Conservation (phyloP, 177 flowering plant species). For the Vitis hybrid region DNA sequence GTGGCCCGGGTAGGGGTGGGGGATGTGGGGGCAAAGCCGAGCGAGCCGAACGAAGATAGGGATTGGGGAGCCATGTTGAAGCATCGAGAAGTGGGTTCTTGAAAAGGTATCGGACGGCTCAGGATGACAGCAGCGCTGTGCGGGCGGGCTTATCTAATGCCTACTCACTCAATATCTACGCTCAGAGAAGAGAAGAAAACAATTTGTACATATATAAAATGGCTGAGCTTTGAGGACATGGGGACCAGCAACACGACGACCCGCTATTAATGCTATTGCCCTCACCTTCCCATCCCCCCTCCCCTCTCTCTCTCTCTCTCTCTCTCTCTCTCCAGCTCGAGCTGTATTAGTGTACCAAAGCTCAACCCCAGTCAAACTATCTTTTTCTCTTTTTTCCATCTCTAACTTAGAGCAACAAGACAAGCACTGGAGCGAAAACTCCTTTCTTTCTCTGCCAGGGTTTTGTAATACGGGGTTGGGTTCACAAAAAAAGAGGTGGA, state of each 20-base stretch:
- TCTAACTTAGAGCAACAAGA: slow-evolving; percentile 4
- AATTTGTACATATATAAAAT: neutral
- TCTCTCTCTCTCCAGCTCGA: neutral
- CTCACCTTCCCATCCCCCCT: slow-evolving; percentile 15
- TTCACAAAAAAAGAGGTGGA: slow-evolving; percentile 11
- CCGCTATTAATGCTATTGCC: slow-evolving; percentile 41
- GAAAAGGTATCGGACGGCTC: slow-evolving; percentile 8
- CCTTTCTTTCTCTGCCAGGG: neutral
- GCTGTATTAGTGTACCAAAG: neutral
- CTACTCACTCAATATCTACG: slow-evolving; percentile 7
- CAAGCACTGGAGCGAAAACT: neutral
- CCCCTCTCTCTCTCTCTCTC: slow-evolving; percentile 10
- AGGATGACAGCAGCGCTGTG: neutral
- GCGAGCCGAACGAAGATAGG: too few relatives aligned
- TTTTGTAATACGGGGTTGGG: neutral
- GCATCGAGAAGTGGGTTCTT: too few relatives aligned
- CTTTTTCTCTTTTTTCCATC: slow-evolving; percentile 18
- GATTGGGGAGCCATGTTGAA: too few relatives aligned
- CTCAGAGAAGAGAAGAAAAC: neutral
- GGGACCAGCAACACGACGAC: slow-evolving; percentile 18
- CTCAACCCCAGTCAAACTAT: slow-evolving; percentile 13
- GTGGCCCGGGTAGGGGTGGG: too few relatives aligned
- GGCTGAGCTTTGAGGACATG: neutral
- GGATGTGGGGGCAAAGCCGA: too few relatives aligned
- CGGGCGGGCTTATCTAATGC: slow-evolving; percentile 11